Evolutionary conservation across 441 rosid genomes (phyloP).

Genomic region (Cnidoscolus chayamansa): DNA sequence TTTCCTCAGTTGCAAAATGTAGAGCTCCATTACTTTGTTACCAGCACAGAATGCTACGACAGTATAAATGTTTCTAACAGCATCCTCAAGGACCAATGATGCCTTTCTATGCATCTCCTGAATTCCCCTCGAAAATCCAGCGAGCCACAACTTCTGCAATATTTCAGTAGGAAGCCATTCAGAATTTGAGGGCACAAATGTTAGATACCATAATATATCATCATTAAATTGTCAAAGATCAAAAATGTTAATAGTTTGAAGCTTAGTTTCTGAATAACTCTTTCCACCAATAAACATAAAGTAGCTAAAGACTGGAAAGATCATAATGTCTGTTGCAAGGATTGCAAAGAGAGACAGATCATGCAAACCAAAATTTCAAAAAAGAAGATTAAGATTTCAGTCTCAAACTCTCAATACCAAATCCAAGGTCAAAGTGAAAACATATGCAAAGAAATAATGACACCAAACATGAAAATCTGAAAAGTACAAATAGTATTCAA

Average conservation of each 20-base stretch:
- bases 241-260: neutral
- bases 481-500: neutral
- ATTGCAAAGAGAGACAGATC: neutral
- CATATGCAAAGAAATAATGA: neutral
- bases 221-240: neutral
- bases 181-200: conserved; percentile 11
- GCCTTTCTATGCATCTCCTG: conserved; percentile 99
- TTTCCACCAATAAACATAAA: neutral
- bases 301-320: neutral
- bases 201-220: neutral
- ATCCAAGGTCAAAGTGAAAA: neutral
- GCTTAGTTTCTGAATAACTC: neutral
- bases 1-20: conserved; percentile 70
- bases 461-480: neutral
- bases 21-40: conserved; percentile 98
- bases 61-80: conserved; percentile 96
- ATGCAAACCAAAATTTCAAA: neutral
- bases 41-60: conserved; percentile 99
- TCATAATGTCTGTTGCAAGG: neutral
- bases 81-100: conserved; percentile 96
- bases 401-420: neutral
- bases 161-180: conserved; percentile 20
- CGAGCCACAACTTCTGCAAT: conserved; percentile 97
- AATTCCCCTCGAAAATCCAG: conserved; percentile 96
- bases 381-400: no score